phyloP scores from a whole-genome alignment of 148 eudicot species.

The Persicaria maculosa region DNA sequence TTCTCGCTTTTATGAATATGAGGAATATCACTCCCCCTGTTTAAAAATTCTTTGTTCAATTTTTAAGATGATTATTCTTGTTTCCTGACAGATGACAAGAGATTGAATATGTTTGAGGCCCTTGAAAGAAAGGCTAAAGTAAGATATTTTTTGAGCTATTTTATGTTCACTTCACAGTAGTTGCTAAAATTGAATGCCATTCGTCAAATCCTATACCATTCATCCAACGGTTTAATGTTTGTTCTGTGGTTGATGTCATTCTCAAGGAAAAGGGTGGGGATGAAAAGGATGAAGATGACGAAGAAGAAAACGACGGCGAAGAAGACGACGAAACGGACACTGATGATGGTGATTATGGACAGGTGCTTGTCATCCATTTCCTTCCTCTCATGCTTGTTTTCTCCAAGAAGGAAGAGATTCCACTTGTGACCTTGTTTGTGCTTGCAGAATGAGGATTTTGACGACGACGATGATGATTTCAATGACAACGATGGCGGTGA shows the following conservation, averaged over 20 bases:
- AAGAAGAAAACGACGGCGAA: neutral
- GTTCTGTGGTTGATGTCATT: neutral
- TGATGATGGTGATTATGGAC: slow-evolving; percentile 13
- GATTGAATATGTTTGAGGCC: neutral
- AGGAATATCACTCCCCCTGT: neutral
- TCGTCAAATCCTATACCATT: no score
- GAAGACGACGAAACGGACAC: neutral
- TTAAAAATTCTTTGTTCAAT: neutral
- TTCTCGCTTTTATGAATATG: no score
- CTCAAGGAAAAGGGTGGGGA: neutral
- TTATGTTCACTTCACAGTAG: neutral
- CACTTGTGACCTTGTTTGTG: neutral
- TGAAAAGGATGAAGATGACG: neutral
- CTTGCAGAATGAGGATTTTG: slow-evolving; percentile 17
- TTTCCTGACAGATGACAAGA: slow-evolving; percentile 5
- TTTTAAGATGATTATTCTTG: neutral
- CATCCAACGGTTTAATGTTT: neutral
- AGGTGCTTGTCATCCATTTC: neutral
- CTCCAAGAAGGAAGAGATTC: neutral
- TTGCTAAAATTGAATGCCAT: neutral
- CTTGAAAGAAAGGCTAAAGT: neutral
- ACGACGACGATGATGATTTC: slow-evolving; percentile 18
- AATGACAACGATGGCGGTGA: slow-evolving; percentile 12
- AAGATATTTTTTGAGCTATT: neutral
- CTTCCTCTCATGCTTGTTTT: neutral